These are phyloP conservation scores for Zoysia japonica DNA, from an alignment of 176 grass and related monocot genomes.

Conservation along the genomic window DNA sequence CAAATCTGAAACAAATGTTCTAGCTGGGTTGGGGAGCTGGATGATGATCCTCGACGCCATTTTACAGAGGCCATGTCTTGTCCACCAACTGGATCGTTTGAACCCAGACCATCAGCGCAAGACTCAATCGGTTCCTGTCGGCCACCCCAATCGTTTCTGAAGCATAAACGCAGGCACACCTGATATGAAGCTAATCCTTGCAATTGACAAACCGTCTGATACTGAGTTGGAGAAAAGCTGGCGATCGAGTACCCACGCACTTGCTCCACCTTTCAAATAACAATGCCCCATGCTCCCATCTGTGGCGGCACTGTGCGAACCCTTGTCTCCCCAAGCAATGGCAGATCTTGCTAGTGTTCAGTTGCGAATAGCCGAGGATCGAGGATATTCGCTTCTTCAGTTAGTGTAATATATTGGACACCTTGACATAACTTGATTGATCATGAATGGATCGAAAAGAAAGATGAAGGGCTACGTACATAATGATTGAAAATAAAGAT, in stretches of 20 bases:
- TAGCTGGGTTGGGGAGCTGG: background rate
- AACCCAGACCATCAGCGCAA: background rate
- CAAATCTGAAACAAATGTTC: background rate
- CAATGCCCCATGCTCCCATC: background rate
- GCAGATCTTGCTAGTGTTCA: background rate
- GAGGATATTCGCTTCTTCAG: background rate
- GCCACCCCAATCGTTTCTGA: conserved; percentile 28
- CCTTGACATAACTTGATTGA: background rate
- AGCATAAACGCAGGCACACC: background rate
- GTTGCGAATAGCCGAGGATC: background rate
- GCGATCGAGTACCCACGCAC: background rate
- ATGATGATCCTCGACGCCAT: background rate
- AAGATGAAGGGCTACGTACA: no score
- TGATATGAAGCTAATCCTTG: background rate
- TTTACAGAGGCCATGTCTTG: background rate
- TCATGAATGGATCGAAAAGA: no score
- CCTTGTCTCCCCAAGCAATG: conserved; percentile 18
- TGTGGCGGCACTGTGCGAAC: background rate
- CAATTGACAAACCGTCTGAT: background rate
- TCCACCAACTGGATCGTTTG: background rate
- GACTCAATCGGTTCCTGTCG: conserved; percentile 31
- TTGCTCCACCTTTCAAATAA: background rate
- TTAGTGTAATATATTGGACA: background rate
- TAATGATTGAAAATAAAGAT: no score
- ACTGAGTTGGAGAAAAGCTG: background rate